Conservation (phyloP, 2,329 filamentous ascomycete species). For the Hypoxylon sp. region DNA sequence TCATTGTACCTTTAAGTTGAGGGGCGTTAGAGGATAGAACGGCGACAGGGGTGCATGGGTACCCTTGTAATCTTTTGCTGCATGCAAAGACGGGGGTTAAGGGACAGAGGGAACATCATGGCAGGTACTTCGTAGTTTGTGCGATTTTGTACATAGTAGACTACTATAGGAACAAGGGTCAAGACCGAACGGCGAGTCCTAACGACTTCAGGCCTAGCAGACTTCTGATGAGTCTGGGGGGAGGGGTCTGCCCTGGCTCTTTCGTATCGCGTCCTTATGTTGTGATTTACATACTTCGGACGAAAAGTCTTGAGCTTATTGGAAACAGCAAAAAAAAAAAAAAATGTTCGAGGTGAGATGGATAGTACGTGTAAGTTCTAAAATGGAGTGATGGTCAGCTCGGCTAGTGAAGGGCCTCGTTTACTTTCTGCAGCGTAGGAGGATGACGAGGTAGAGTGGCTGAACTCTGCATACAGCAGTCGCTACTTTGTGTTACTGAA, state of each 20-base stretch:
- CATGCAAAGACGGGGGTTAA: slow-evolving; percentile 50
- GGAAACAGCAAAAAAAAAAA: background rate
- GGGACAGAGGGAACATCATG: slow-evolving; percentile 49
- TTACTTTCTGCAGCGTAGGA: slow-evolving; percentile 34
- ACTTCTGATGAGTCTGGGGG: slow-evolving; percentile 34
- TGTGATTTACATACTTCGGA: background rate
- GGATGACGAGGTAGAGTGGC: slow-evolving; percentile 42
- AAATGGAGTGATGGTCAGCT: slow-evolving; percentile 23
- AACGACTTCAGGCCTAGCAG: slow-evolving; percentile 40
- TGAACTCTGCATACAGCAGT: slow-evolving; percentile 37
- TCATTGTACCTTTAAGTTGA: slow-evolving; percentile 40
- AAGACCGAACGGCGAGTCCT: slow-evolving; percentile 40
- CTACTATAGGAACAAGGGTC: slow-evolving; percentile 47
- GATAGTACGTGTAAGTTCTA: slow-evolving; percentile 22
- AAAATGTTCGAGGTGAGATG: background rate
- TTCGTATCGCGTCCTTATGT: slow-evolving; percentile 17
- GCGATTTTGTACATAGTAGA: slow-evolving; percentile 37
- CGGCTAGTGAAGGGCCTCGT: slow-evolving; percentile 38
- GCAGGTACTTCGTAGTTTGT: slow-evolving; percentile 48
- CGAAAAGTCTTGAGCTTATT: background rate
- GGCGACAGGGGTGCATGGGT: slow-evolving; percentile 44
- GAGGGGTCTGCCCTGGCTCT: slow-evolving; percentile 14
- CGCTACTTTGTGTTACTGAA: slow-evolving; percentile 38
- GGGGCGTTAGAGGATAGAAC: slow-evolving; percentile 46
- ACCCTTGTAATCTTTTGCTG: slow-evolving; percentile 48